Conservation (phyloP, 2,329 filamentous ascomycete species). For the Ramularia collo-cygni region DNA sequence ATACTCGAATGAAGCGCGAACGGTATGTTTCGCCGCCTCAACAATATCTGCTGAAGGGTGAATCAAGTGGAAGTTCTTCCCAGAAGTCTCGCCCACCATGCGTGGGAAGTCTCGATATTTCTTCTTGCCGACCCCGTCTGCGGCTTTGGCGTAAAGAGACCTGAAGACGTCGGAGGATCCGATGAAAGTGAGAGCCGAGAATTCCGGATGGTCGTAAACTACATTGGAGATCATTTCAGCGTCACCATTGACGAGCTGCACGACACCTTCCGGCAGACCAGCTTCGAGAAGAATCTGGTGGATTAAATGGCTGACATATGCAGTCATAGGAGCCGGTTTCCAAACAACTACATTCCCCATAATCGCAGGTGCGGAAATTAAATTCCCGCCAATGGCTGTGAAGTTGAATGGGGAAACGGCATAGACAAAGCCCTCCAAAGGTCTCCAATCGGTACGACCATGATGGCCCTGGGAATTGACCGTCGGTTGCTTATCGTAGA, state of each 20-base stretch:
- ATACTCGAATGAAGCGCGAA: conserved; percentile 81
- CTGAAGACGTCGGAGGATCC: conserved; percentile 88
- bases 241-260: conserved; percentile 86
- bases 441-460: conserved; percentile 85
- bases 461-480: conserved; percentile 80
- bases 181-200: conserved; percentile 85
- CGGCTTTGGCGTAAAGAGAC: conserved; percentile 77
- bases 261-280: conserved; percentile 76
- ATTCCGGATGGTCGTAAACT: conserved; percentile 67
- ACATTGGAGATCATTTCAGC: conserved; percentile 72
- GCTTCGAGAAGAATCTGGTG: conserved; percentile 89
- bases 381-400: conserved; percentile 85
- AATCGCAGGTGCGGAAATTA: conserved; percentile 73
- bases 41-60: conserved; percentile 68
- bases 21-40: conserved; percentile 71
- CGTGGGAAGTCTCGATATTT: conserved; percentile 78
- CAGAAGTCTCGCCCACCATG: conserved; percentile 81
- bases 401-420: conserved; percentile 96
- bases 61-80: conserved; percentile 85
- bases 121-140: conserved; percentile 68
- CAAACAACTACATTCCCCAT: conserved; percentile 93
- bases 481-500: conserved; percentile 79
- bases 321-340: conserved; percentile 87
- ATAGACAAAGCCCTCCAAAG: conserved; percentile 92
- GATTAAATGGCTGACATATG: conserved; percentile 79